A percentile compares a stretch with the other conserved stretches of the same genome.
Evolutionary conservation across 257 asterid species (phyloP).

Genomic region (Nicotiana attenuata): DNA sequence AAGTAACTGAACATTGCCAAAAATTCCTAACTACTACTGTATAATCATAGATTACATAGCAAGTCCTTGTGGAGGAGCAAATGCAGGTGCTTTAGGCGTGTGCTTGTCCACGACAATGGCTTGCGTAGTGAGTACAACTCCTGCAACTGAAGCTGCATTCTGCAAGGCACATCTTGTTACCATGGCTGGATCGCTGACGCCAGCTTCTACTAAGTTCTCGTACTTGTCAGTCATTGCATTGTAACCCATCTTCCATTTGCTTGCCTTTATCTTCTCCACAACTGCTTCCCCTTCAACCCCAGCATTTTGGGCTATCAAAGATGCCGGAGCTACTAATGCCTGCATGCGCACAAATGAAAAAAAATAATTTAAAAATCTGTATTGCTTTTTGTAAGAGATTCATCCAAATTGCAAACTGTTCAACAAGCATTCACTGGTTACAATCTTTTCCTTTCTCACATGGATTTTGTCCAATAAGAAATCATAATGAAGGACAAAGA

Average conservation of each 20-base stretch:
- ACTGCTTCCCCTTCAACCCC: conserved; percentile 98
- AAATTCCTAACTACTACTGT: neutral
- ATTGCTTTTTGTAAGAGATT: neutral
- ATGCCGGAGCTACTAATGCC: conserved; percentile 82
- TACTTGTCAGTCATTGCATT: conserved; percentile 78
- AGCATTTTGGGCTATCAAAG: conserved; percentile 84
- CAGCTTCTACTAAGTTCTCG: conserved; percentile 78
- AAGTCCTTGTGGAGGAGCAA: conserved; percentile 42
- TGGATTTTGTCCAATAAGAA: neutral
- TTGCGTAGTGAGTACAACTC: conserved; percentile 95
- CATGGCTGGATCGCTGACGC: conserved; percentile 94
- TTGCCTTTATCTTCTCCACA: conserved; percentile 64
- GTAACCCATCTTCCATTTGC: conserved; percentile 88
- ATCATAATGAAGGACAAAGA: neutral
- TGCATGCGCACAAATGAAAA: conserved; percentile 14
- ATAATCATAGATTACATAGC: conserved; percentile 7
- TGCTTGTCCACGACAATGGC: conserved; percentile 91
- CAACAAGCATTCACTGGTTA: neutral
- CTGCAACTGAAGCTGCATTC: conserved; percentile 93
- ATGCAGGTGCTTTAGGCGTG: conserved; percentile 48
- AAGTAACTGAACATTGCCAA: neutral
- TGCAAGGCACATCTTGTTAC: conserved; percentile 80
- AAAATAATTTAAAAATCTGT: neutral
- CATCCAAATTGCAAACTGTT: neutral
- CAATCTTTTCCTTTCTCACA: neutral